Evolutionary conservation across 192 early-diverging fungal species (phyloP), one percentile per base, ranked within the genome.

Genomic region (Coemansia umbellata): DNA sequence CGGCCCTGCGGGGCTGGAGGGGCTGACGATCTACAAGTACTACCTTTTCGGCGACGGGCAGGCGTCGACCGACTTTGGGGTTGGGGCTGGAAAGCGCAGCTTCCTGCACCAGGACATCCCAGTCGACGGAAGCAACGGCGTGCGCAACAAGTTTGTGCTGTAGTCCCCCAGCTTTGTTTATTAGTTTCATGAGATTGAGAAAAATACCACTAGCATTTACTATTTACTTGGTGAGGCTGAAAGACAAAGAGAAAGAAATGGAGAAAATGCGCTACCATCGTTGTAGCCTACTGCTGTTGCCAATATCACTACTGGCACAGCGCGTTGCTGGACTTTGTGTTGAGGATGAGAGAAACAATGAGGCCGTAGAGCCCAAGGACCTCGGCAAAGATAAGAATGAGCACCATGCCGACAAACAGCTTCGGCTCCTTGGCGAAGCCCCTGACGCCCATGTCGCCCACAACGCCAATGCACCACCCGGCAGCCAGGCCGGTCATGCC

Each of bases 331-430:
- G 91, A 81, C 77, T 91, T 93, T 47, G 97, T 97, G 81, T 99
- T 99, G 48, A 99, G 76, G 61, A 99, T 99, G 50, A 99, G 83
- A 26, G 90, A 91, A 19, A 99, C 95, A 67, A 97, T 97, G 30
- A 98, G 81, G 21, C 94, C 94, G 69, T 97, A 96, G 41, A 97
- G 83, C 65, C 92, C 93, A 66, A 99, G 80, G 7, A 99, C 97
- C 83, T 99, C 97, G 53, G 95, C 94, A 75, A 99, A 99, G 87
- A 99, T 99, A 43, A 99, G 87, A 51, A 99, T 95, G 66, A 99
- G 80, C 56, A 89, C 88, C 91, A 91, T 93, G 39, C 85, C 85
- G 19, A 95, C 93, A 80, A 93, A 94, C 45, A 96, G 81, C 58
- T 82, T 80, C 22, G 90, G 91, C 65, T 95, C 91, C 68, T 94